These are phyloP conservation scores for Talaromyces sp. DNA, from an alignment of 2,329 filamentous ascomycete genomes.

Conservation along the genomic window DNA sequence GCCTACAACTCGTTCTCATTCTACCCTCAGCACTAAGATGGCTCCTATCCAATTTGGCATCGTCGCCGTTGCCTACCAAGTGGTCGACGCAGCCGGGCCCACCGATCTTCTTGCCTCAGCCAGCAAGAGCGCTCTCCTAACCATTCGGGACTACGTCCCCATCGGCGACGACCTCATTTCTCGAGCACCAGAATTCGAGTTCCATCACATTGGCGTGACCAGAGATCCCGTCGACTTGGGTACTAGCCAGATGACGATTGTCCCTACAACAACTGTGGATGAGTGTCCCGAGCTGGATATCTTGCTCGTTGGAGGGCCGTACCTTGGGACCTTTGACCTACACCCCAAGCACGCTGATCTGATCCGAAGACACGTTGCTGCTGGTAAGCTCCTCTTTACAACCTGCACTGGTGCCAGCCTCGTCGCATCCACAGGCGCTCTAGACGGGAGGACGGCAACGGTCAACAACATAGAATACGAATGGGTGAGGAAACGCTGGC, in stretches of 20 bases:
- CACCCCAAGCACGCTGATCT: constrained; percentile 27
- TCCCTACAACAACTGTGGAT: constrained; percentile 29
- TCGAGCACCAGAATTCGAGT: constrained; percentile 24
- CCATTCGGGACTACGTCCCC: constrained; percentile 11
- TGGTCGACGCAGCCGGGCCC: constrained; percentile 30
- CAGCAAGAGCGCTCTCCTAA: constrained; percentile 16
- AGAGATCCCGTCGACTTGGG: constrained; percentile 22
- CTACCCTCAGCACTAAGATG: constrained; percentile 8
- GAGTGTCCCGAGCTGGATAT: constrained; percentile 35
- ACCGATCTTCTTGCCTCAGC: constrained; percentile 27
- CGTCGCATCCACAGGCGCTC: constrained; percentile 27
- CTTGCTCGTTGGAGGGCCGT: constrained; percentile 34
- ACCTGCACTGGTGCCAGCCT: constrained; percentile 17
- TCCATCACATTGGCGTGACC: constrained; percentile 33
- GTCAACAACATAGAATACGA: constrained; percentile 35
- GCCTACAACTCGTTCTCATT: no score
- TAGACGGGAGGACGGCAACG: constrained; percentile 43
- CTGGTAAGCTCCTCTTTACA: constrained; percentile 29
- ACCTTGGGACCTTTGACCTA: constrained; percentile 23
- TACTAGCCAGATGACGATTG: constrained; percentile 19
- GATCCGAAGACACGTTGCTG: constrained; percentile 30
- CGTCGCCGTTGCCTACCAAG: constrained; percentile 28
- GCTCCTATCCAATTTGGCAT: constrained; percentile 22
- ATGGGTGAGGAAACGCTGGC: constrained; percentile 26
- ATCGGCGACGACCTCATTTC: constrained; percentile 17